A percentile compares a stretch with the other conserved stretches of the same genome.
Evolutionary conservation across 2,329 filamentous ascomycete species (phyloP).

Genomic region (Capronia americana): DNA sequence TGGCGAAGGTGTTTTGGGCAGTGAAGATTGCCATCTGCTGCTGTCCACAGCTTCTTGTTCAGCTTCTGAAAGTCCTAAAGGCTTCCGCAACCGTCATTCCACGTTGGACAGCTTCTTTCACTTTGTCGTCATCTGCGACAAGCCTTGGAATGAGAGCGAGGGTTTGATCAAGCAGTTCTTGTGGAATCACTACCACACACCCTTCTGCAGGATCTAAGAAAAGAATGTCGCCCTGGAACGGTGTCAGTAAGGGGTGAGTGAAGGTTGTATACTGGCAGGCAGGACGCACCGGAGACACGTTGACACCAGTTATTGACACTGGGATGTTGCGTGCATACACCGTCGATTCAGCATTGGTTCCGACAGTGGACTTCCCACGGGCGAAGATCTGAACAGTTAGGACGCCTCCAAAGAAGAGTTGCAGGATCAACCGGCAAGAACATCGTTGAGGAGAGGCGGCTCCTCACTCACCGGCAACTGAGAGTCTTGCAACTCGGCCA

Average conservation of each 20-base stretch:
- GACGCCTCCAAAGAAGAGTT: background rate
- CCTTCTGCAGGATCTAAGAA: slow-evolving; percentile 74
- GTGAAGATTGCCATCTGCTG: background rate
- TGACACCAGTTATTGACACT: slow-evolving; percentile 50
- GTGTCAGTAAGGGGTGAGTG: slow-evolving; percentile 2
- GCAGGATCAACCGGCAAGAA: background rate
- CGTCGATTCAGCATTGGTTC: slow-evolving; percentile 53
- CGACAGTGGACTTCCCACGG: slow-evolving; percentile 52
- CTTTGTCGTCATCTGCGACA: slow-evolving; percentile 62
- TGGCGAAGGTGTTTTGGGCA: slow-evolving; percentile 1
- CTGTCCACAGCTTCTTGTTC: slow-evolving; percentile 3
- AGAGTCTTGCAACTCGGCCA: slow-evolving; percentile 63
- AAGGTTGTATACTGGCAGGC: background rate
- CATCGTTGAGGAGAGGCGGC: background rate
- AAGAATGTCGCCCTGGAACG: slow-evolving; percentile 66
- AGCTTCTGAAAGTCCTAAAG: slow-evolving; percentile 58
- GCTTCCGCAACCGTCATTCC: slow-evolving; percentile 70
- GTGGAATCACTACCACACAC: slow-evolving; percentile 68
- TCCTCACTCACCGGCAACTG: slow-evolving; percentile 62
- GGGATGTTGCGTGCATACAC: slow-evolving; percentile 50
- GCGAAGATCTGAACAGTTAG: slow-evolving; percentile 51
- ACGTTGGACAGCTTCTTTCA: slow-evolving; percentile 68
- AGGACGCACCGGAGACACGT: slow-evolving; percentile 48
- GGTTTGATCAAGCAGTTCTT: slow-evolving; percentile 64
- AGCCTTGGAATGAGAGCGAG: slow-evolving; percentile 65